Evolutionary conservation across 2,329 filamentous ascomycete species (phyloP), one percentile per base, ranked within the genome.

Genomic region (Beauveria rudraprayagi): DNA sequence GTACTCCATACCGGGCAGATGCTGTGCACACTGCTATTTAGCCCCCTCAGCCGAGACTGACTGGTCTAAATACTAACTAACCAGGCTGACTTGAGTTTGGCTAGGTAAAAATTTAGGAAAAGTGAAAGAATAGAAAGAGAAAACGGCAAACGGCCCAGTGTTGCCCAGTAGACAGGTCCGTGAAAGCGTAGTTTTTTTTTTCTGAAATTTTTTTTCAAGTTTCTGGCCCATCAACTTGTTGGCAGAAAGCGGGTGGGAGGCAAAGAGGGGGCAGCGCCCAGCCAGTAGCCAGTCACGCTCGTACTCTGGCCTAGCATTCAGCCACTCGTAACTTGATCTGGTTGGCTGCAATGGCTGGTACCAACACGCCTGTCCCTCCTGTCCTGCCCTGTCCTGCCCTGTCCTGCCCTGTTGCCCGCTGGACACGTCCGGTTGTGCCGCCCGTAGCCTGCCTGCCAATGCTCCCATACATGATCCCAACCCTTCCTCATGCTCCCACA

Each of bases 391-490:
- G 19, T 22, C 19, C 19, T 22, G 19, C 19, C 46, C 46, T 44
- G 54, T 28, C 55, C 26, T 56, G 34, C 34, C 50, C 52, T 43
- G 57, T 26, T 37, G 51, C 43, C 53, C 53, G 22, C 47, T 40
- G 22, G 34, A 52, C 26, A 41, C 40, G 62, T 65, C 66, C 61
- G 63, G 63, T 61, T 66, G 61, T 63, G 65, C 65, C 65, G 64
- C 67, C 66, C 66, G 63, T 65, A 67, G 65, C 66, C 68, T 63
- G 34, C 51, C 34, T 63, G 34, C 51, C 34, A 54, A 43, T 17
- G 17, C 14, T 40, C 17, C 14, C 24, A 40, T 60, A 60, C 57
- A 60, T 53, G 57, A 60, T 60, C 57, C 57, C 57, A 50, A 60
- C 48, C 57, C 57, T 55, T 54, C 53, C 70, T 68, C 64, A 64